Evolutionary conservation across 2,329 filamentous ascomycete genomes (phyloP).

Genomic region (Epichloe bromicola): DNA sequence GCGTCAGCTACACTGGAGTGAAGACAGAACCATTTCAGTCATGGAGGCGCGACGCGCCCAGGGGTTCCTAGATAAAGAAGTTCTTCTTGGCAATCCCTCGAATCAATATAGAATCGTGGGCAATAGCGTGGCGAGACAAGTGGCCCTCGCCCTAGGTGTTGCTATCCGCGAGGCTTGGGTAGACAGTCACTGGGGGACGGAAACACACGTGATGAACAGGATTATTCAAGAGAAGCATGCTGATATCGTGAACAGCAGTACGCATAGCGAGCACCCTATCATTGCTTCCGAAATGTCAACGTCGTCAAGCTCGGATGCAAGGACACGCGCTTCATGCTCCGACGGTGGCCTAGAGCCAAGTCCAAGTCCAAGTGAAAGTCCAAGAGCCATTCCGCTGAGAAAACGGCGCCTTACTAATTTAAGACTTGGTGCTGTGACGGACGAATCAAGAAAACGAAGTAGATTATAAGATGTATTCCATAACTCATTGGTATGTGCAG

Average conservation of each 20-base stretch:
- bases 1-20: conserved; percentile 48
- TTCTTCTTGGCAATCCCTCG: conserved; percentile 44
- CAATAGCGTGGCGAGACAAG: conserved; percentile 61
- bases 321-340: not conserved
- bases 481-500: no score
- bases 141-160: conserved; percentile 54
- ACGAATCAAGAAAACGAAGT: not conserved
- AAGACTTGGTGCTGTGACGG: not conserved
- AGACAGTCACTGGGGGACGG: conserved; percentile 8
- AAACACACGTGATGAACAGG: not conserved
- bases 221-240: not conserved
- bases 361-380: not conserved
- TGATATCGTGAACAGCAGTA: not conserved
- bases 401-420: not conserved
- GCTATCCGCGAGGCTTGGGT: conserved; percentile 43
- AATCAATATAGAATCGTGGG: conserved; percentile 57
- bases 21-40: conserved; percentile 48
- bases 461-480: not conserved
- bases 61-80: conserved; percentile 55
- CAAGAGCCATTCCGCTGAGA: not conserved
- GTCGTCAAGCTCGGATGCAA: not conserved
- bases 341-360: not conserved
- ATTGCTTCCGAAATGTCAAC: not conserved
- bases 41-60: conserved; percentile 58
- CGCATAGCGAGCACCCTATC: not conserved